A percentile compares a stretch with the other conserved stretches of the same genome.
These are phyloP conservation scores for Sesbania bispinosa DNA, from an alignment of 306 rosid species.

Conservation along the genomic window DNA sequence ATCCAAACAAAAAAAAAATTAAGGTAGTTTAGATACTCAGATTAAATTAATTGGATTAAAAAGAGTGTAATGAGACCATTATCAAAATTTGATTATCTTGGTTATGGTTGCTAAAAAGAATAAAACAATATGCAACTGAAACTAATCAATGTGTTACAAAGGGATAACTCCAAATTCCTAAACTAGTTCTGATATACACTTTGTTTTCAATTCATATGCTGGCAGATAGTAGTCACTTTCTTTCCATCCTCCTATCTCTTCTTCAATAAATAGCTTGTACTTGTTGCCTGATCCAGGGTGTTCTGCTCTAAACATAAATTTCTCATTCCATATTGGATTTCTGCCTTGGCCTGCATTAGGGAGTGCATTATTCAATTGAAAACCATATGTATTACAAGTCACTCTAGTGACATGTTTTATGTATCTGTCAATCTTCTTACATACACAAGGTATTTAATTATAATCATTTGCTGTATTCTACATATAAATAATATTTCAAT, in stretches of 20 bases:
- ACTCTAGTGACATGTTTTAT: too few species aligned
- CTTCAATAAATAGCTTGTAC: conserved; percentile 47
- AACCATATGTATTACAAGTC: background rate
- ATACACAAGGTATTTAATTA: too few species aligned
- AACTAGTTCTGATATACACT: background rate
- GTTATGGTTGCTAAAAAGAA: background rate
- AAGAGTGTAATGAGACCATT: too few species aligned
- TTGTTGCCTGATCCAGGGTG: conserved; percentile 44
- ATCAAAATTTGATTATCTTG: background rate
- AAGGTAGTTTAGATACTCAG: too few species aligned
- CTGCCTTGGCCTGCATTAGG: conserved; percentile 42
- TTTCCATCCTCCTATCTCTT: conserved; percentile 72
- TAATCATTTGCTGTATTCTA: too few species aligned
- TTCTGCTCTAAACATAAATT: conserved; percentile 48
- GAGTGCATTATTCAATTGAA: background rate
- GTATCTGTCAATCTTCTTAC: too few species aligned
- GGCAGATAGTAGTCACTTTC: conserved; percentile 31
- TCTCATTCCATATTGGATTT: conserved; percentile 67
- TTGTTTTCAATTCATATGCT: background rate
- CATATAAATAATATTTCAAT: too few species aligned
- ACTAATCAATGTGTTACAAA: background rate
- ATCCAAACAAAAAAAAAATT: too few species aligned
- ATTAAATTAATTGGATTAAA: too few species aligned
- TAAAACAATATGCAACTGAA: background rate
- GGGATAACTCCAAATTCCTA: background rate